Conservation (phyloP, 371 early-diverging fungal genomes). For the Capillidium heterosporum region DNA sequence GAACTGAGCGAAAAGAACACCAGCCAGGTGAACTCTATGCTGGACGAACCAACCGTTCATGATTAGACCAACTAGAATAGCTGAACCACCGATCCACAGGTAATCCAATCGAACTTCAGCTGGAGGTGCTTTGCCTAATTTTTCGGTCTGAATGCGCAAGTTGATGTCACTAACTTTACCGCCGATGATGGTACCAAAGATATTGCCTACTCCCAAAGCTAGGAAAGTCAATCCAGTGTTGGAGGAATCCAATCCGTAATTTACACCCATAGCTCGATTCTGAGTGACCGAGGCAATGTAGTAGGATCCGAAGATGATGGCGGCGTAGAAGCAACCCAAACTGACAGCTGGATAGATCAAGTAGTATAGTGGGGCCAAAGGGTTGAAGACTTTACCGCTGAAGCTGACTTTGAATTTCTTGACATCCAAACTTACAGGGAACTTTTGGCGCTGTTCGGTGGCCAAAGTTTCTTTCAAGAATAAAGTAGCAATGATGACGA, state of each 20-base stretch:
- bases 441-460: background rate
- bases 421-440: background rate
- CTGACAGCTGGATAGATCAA: conserved; percentile 22
- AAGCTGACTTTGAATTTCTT: conserved; percentile 5
- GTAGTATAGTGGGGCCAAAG: conserved; percentile 17
- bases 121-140: conserved; percentile 1
- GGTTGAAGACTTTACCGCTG: conserved; percentile 8
- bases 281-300: conserved; percentile 22
- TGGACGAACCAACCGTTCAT: conserved; percentile 25
- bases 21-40: conserved; percentile 9
- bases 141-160: background rate
- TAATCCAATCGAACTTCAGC: conserved; percentile 15
- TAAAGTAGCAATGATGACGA: conserved; percentile 14
- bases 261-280: conserved; percentile 13
- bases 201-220: conserved; percentile 26
- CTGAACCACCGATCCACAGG: conserved; percentile 20
- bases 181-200: conserved; percentile 19
- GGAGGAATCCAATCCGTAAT: conserved; percentile 16
- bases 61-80: conserved; percentile 20
- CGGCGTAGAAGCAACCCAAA: conserved; percentile 23
- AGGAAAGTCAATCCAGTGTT: conserved; percentile 23
- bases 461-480: conserved; percentile 51
- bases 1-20: conserved; percentile 4
- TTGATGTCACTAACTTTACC: conserved; percentile 19
- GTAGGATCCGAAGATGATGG: conserved; percentile 29